Evolutionary conservation across 2,329 filamentous ascomycete species (phyloP).

Genomic region (Xylariaceae sp.): DNA sequence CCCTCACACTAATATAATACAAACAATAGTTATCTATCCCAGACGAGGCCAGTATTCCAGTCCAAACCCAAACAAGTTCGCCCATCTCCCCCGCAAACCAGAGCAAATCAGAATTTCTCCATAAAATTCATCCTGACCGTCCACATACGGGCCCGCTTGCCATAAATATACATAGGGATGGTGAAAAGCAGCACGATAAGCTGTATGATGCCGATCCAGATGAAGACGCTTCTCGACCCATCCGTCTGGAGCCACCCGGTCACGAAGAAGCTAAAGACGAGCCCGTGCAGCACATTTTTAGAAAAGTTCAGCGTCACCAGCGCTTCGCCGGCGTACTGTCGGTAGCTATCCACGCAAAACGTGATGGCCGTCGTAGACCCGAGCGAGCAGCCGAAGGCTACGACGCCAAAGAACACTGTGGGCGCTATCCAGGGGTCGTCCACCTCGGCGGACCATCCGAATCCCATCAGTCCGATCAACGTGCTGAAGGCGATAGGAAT

Average conservation of each 20-base stretch:
- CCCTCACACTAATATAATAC: no score
- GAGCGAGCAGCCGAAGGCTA: slow-evolving; percentile 87
- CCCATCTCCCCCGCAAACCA: background rate
- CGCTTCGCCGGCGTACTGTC: slow-evolving; percentile 89
- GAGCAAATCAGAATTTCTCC: slow-evolving; percentile 56
- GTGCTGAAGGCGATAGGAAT: slow-evolving; percentile 73
- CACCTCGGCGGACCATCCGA: slow-evolving; percentile 82
- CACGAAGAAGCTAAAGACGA: slow-evolving; percentile 85
- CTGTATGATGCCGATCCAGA: slow-evolving; percentile 83
- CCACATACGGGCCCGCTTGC: slow-evolving; percentile 90
- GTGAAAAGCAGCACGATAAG: slow-evolving; percentile 66
- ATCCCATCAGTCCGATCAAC: slow-evolving; percentile 83
- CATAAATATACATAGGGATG: slow-evolving; percentile 90
- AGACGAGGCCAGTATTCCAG: no score
- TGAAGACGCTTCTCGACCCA: slow-evolving; percentile 71
- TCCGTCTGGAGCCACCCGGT: slow-evolving; percentile 73
- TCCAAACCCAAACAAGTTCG: no score
- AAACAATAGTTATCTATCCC: background rate
- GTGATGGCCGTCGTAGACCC: slow-evolving; percentile 90
- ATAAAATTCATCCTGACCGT: slow-evolving; percentile 80
- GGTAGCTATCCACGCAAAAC: slow-evolving; percentile 88
- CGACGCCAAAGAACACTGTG: slow-evolving; percentile 84
- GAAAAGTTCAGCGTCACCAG: slow-evolving; percentile 90
- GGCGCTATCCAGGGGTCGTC: slow-evolving; percentile 83
- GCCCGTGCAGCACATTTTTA: slow-evolving; percentile 89